Evolutionary conservation across 345 rosid genomes (phyloP).

Genomic region (Arabidopsis thaliana): TAIR10.1 NC_003071.7:15035001-15035500

Average conservation of each 20-base stretch:
- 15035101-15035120: background rate
- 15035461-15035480: background rate
- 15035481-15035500: background rate
- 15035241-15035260: constrained; percentile 12
- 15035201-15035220: constrained; percentile 76
- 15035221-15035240: constrained; percentile 63
- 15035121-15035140: constrained; percentile 27
- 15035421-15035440: constrained; percentile 40
- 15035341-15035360: constrained; percentile 25
- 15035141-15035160: constrained; percentile 82
- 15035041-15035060: constrained; percentile 39
- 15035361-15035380: constrained; percentile 11
- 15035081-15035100: background rate
- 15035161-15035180: constrained; percentile 56
- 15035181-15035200: constrained; percentile 56
- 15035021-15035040: constrained; percentile 43
- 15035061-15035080: constrained; percentile 22
- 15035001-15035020: constrained; percentile 46
- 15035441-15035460: background rate
- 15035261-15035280: constrained; percentile 3
- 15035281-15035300: constrained; percentile 12
- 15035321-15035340: constrained; percentile 25
- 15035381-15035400: background rate
- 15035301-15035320: background rate
- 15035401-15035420: constrained; percentile 27